Evolutionary conservation across 1,139 yeast species (phyloP), one percentile per base, ranked within the genome.

Genomic region (Candida pseudocylindracea): DNA sequence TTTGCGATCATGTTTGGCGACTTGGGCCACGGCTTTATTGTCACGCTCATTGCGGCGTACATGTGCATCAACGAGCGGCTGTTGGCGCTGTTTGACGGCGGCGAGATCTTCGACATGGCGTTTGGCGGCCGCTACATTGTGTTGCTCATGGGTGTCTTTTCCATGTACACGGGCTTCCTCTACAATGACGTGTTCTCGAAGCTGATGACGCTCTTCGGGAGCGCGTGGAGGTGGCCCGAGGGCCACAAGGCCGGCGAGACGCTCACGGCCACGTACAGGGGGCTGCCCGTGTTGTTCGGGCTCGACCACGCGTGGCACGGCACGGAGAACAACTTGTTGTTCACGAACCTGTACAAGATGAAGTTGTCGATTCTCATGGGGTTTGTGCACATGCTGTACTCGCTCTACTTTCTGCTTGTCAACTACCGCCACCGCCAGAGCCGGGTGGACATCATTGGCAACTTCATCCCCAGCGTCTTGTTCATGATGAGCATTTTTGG

Each of bases 1-100:
- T 88, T 88, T 59, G 95, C 98, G 28, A 79, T 91, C 43, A 88
- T 88, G 99, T 88, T 88, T 62, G 99, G 98, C 53, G 99, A 88
- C 55, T 54, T 85, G 38, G 99, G 99, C 4, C 99, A 88, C 51
- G 98, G 98, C 12, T 58, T 81, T 35, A 66, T 91, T 38, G 60
- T 91, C 43, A 57, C 72, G 31, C 51, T 80, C 40, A 85, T 79
- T 9, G 92, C 92, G 8, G 49, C 70, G 27, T 60, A 61, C 31
- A 56, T 88, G 43, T 83, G 88, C 11, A 42, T 64, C 33, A 72
- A 74, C 44, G 98, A 88, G 52, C 53, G 53, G 36, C 55, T 56
- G 34, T 63, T 88, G 38, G 74, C 64, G 12, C 60, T 63, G 34
- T 63, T 72, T 66, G 69, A 72, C 44, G 72, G 83, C 43, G 96